Evolutionary conservation across 768 basidiomycete species (phyloP), one percentile per base, ranked within the genome.

Genomic region (Bullera alba): DNA sequence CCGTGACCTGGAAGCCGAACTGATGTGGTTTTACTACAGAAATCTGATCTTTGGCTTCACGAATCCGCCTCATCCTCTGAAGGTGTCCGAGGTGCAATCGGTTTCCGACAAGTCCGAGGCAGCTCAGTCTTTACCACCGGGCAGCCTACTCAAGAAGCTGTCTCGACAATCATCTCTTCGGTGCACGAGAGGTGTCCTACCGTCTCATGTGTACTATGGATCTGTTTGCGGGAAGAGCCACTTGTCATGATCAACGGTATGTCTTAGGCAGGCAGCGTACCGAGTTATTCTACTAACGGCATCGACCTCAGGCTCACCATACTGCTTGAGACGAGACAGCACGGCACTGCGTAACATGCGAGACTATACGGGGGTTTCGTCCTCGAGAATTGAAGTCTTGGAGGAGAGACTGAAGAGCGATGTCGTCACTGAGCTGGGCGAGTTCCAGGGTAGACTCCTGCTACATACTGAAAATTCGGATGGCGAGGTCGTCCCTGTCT

Each of bases 351-450:
- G 95, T 37, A 97, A 99, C 65, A 89, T 97, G 42, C 51, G 42
- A 32, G 91, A 95, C 72, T 96, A 91, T 73, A 87, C 89, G 38
- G 95, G 95, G 2, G 97, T 99, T 45, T 93, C 92, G 0, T 81
- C 87, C 3, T 82, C 83, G 23, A 81, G 95, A 12, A 74, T 97
- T 41, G 95, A 97, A 70, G 79, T 85, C 2, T 77, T 97, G 25
- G 95, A 99, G 70, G 87, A 92, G 49, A 79, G 93, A 23, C 78
- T 99, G 5, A 83, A 83, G 57, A 82, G 84, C 45, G 95, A 99
- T 73, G 86, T 97, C 8, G 74, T 88, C 29, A 75, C 84, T 2
- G 95, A 99, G 68, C 73, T 96, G 26, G 76, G 79, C 29, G 75
- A 82, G 8, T 93, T 93, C 66, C 87, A 86, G 23, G 89, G 90